Evolutionary conservation across 169 alveolate species (phyloP).

Genomic region (Eimeria brunetti): DNA sequence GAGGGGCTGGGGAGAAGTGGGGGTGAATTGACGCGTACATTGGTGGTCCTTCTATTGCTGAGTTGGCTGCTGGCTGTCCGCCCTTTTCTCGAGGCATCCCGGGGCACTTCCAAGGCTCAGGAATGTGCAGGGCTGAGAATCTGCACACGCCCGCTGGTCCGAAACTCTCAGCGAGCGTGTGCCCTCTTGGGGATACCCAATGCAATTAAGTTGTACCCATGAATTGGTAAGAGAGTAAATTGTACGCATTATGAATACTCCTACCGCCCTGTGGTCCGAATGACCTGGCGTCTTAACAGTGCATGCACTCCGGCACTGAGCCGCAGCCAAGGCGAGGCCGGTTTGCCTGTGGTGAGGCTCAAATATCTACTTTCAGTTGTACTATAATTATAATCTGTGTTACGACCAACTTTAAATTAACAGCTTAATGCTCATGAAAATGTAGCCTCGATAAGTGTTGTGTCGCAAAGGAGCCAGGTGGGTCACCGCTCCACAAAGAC

Average conservation of each 20-base stretch:
- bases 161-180: background rate
- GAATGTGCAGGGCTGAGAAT: background rate
- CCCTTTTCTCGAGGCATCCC: background rate
- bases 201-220: background rate
- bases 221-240: background rate
- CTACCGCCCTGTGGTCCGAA: background rate
- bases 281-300: background rate
- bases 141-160: background rate
- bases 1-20: background rate
- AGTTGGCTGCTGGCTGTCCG: background rate
- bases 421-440: background rate
- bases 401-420: background rate
- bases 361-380: background rate
- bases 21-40: background rate
- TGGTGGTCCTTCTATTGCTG: background rate
- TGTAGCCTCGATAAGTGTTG: background rate
- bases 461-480: background rate
- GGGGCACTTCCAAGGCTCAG: background rate
- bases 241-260: background rate
- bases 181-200: background rate
- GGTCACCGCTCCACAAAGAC: conserved; percentile 1
- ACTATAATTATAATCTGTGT: background rate
- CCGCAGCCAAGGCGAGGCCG: background rate
- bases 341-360: background rate
- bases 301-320: conserved; percentile 13